Conservation (phyloP, 2,329 filamentous ascomycete genomes). For the Huntiella bhutanensis region DNA sequence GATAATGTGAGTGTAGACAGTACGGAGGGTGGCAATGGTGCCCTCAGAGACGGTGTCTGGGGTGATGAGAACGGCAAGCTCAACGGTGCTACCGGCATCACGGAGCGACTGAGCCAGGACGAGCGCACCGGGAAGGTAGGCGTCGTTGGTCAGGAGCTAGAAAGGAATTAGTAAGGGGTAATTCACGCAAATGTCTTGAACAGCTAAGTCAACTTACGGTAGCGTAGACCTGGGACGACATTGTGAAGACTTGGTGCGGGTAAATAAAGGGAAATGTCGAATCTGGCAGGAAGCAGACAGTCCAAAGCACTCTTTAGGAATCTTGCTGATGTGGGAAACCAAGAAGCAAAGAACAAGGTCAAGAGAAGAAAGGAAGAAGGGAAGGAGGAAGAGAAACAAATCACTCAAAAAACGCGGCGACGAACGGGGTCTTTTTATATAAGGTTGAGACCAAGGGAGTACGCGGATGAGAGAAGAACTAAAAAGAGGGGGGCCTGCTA, state of each 20-base stretch:
- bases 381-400: conserved; percentile 1
- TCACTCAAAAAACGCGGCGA: too few relatives aligned
- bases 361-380: conserved; percentile 9
- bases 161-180: background rate
- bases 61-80: conserved; percentile 69
- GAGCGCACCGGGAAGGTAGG: conserved; percentile 80
- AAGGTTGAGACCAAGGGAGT: background rate
- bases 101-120: conserved; percentile 87
- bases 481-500: conserved; percentile 2
- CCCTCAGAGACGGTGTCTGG: conserved; percentile 57
- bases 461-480: conserved; percentile 2
- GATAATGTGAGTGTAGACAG: conserved; percentile 74
- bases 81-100: conserved; percentile 73
- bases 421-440: too few relatives aligned
- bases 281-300: background rate
- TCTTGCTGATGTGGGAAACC: background rate
- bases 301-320: background rate
- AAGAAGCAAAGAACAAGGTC: background rate
- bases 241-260: conserved; percentile 2
- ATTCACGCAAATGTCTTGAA: background rate
- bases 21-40: conserved; percentile 65
- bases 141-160: conserved; percentile 61
- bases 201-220: conserved; percentile 4
- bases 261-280: conserved; percentile 4
- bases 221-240: conserved; percentile 8